Percentiles rank a stretch among this genome's conserved stretches.
Evolutionary conservation across 495 filamentous ascomycete species (phyloP).

Genomic region (Evernia prunastri): DNA sequence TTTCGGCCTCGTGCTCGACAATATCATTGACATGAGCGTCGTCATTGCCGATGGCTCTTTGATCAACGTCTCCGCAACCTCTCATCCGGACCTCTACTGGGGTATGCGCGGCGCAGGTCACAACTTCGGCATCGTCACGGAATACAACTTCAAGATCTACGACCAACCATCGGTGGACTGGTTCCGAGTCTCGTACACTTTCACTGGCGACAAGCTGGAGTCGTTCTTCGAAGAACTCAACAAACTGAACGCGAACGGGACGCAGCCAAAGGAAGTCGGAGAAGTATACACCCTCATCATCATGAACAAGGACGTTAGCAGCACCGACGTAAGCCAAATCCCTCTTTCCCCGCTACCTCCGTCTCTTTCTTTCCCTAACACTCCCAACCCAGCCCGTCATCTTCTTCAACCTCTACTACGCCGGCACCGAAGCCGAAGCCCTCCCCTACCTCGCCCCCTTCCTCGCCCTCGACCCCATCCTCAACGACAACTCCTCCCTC

Average conservation of each 20-base stretch:
- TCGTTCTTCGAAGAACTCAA: background rate
- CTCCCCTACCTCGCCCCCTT: conserved; percentile 18
- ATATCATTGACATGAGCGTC: conserved; percentile 16
- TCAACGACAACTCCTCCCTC: conserved; percentile 26
- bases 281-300: no score
- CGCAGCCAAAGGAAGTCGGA: conserved; percentile 11
- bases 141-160: conserved; percentile 18
- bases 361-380: no score
- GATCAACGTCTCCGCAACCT: conserved; percentile 15
- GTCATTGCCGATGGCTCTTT: conserved; percentile 22
- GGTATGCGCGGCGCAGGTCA: conserved; percentile 25
- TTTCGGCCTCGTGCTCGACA: conserved; percentile 22
- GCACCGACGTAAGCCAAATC: no score
- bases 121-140: conserved; percentile 26
- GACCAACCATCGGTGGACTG: background rate
- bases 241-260: background rate
- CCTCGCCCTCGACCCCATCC: conserved; percentile 22
- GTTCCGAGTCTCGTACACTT: background rate
- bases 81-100: conserved; percentile 24
- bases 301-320: background rate
- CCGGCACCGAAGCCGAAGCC: conserved; percentile 9
- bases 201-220: background rate
- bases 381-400: conserved; percentile 7
- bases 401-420: conserved; percentile 23
- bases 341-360: no score